Conservation (phyloP, 257 asterid species). For the Nicotiana attenuata region DNA sequence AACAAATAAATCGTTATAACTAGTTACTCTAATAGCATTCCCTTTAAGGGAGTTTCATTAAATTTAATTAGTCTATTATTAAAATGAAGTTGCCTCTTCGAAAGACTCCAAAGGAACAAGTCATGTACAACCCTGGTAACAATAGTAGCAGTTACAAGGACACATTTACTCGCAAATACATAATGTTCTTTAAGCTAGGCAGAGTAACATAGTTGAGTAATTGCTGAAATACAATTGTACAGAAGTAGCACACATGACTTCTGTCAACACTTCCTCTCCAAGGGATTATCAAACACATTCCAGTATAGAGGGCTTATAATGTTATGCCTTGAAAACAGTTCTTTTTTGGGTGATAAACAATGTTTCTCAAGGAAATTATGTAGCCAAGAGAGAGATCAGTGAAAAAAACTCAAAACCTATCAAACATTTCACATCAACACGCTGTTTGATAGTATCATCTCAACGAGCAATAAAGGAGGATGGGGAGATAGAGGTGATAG, state of each 20-base stretch:
- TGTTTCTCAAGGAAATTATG: background rate
- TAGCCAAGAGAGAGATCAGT: conserved; percentile 1
- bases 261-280: background rate
- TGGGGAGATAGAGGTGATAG: background rate
- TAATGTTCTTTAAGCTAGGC: background rate
- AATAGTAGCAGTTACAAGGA: background rate
- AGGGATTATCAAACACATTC: background rate
- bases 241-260: background rate
- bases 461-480: background rate
- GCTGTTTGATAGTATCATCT: background rate
- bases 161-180: background rate
- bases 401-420: background rate
- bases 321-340: background rate
- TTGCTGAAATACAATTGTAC: background rate
- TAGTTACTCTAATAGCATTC: conserved; percentile 1
- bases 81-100: background rate
- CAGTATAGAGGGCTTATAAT: background rate
- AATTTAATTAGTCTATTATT: background rate
- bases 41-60: background rate
- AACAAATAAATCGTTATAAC: background rate
- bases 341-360: background rate
- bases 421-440: background rate
- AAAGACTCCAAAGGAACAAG: background rate
- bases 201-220: background rate
- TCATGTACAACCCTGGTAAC: background rate